Percentiles rank a stretch among this genome's conserved stretches.
These are phyloP conservation scores for Phytopythium litorale DNA, from an alignment of 352 stramenopile genomes.

Conservation along the genomic window DNA sequence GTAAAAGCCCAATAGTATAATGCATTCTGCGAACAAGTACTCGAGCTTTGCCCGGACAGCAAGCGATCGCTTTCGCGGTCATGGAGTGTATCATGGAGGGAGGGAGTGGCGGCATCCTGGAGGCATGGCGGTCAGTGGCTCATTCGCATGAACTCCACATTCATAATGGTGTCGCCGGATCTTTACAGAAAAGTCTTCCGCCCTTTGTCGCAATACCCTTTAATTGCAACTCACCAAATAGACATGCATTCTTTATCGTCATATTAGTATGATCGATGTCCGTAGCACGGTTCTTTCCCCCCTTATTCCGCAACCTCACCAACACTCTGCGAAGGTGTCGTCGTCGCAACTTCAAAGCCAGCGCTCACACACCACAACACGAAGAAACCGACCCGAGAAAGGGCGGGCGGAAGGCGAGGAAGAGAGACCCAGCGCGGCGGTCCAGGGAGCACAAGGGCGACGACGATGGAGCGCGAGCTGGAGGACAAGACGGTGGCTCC, in stretches of 20 bases:
- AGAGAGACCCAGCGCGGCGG: not conserved
- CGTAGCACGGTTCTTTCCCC: not conserved
- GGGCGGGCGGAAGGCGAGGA: not conserved
- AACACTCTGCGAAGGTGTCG: not conserved
- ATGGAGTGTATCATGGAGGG: no score
- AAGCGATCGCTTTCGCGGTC: no score
- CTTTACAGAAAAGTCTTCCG: not conserved
- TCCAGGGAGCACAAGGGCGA: not conserved
- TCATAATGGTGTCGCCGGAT: no score
- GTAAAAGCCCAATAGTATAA: slow-evolving; percentile 7
- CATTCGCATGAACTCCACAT: no score
- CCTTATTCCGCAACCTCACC: slow-evolving; percentile 12
- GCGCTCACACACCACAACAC: not conserved
- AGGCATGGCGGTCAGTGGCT: no score
- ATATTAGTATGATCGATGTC: no score
- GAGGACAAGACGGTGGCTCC: not conserved
- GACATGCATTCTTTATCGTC: no score
- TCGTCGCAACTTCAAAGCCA: slow-evolving; percentile 9
- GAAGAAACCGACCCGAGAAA: slow-evolving; percentile 5
- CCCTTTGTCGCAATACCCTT: not conserved
- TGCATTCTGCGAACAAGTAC: slow-evolving; percentile 2
- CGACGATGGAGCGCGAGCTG: not conserved
- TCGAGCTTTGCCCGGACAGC: not conserved
- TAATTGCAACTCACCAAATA: no score
- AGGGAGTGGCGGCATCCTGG: no score